phyloP scores from a whole-genome alignment of 257 asterid species.

The Thymus quinquecostatus region DNA sequence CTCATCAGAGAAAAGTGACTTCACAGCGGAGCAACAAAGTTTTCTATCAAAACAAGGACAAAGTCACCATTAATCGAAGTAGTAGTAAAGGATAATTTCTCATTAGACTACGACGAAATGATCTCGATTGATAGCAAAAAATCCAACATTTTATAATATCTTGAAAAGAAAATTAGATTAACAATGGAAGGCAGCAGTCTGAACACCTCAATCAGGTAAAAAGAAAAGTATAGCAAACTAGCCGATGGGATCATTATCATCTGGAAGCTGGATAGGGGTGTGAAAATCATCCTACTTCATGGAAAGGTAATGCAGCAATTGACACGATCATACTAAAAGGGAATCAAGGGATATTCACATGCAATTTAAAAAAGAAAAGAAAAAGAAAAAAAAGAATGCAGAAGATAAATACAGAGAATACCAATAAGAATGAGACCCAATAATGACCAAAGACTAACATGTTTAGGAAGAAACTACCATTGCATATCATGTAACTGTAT shows the following conservation, averaged over 20 bases:
- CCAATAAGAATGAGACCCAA: slow-evolving; percentile 3
- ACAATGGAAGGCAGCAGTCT: neutral
- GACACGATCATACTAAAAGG: neutral
- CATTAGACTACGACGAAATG: neutral
- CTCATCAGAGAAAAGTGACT: slow-evolving; percentile 76
- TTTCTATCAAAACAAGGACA: slow-evolving; percentile 55
- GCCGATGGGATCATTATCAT: neutral
- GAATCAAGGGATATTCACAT: neutral
- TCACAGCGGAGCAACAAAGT: slow-evolving; percentile 63
- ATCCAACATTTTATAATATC: slow-evolving; percentile 14
- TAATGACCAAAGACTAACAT: neutral
- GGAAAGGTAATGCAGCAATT: neutral
- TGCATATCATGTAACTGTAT: neutral
- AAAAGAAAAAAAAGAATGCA: neutral
- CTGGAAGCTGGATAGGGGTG: slow-evolving; percentile 3
- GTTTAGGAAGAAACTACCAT: slow-evolving; percentile 4
- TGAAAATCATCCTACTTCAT: slow-evolving; percentile 7
- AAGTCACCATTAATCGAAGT: slow-evolving; percentile 4
- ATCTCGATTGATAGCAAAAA: neutral
- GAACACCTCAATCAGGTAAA: neutral
- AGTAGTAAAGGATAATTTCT: slow-evolving; percentile 2
- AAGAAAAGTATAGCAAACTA: neutral
- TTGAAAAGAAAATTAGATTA: neutral
- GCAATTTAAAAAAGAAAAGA: neutral
- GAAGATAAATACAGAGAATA: neutral